Conservation (phyloP, 805 yeast genomes). For the Kodamaea leandrae region DNA sequence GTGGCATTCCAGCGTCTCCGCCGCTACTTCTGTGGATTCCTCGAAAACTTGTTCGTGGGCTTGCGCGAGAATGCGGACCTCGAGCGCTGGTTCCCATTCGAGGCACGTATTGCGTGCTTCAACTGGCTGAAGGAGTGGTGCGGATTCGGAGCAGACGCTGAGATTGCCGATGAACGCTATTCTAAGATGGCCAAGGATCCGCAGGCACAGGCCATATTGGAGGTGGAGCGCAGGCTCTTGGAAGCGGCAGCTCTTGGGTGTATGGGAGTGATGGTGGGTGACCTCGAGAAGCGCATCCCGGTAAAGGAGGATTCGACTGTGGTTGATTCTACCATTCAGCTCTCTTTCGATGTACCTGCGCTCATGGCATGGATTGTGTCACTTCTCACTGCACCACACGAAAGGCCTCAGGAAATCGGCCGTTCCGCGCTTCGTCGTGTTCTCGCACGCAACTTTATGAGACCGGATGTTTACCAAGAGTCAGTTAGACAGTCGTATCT, state of each 20-base stretch:
- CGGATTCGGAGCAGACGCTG: slow-evolving; percentile 68
- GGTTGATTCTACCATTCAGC: slow-evolving; percentile 8
- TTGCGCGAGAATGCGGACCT: slow-evolving; percentile 39
- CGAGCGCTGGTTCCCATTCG: slow-evolving; percentile 73
- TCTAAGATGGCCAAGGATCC: slow-evolving; percentile 40
- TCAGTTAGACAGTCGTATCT: slow-evolving; percentile 69
- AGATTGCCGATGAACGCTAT: slow-evolving; percentile 67
- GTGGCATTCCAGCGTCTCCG: slow-evolving; percentile 75
- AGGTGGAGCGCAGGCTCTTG: slow-evolving; percentile 69
- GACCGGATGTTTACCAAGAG: slow-evolving; percentile 51
- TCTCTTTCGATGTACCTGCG: slow-evolving; percentile 69
- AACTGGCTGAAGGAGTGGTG: slow-evolving; percentile 91
- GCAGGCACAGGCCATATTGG: slow-evolving; percentile 66
- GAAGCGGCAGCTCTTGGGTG: slow-evolving; percentile 74
- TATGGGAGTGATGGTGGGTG: slow-evolving; percentile 56
- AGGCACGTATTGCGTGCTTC: slow-evolving; percentile 79
- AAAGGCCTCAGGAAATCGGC: slow-evolving; percentile 60
- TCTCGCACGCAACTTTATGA: slow-evolving; percentile 56
- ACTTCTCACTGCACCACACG: slow-evolving; percentile 58
- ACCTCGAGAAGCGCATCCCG: neutral
- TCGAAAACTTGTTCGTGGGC: slow-evolving; percentile 71
- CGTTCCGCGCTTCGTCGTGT: slow-evolving; percentile 68
- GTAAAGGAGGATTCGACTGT: neutral
- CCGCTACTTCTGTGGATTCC: slow-evolving; percentile 76
- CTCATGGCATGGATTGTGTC: slow-evolving; percentile 81